Evolutionary conservation across 345 rosid genomes (phyloP).

Genomic region (Noccaea caerulescens): DNA sequence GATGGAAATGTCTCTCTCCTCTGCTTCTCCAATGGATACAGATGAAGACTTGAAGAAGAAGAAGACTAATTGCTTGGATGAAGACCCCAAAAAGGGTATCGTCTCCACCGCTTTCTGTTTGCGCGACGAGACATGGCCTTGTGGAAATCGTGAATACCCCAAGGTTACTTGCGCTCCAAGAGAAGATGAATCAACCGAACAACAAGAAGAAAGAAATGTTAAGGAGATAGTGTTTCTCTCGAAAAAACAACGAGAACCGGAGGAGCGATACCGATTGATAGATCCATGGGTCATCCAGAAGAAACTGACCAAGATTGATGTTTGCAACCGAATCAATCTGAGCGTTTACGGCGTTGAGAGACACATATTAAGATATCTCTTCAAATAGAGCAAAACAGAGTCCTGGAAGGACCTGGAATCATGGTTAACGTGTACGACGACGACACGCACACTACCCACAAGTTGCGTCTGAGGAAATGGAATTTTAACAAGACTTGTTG

Average conservation of each 20-base stretch:
- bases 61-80: neutral
- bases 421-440: neutral
- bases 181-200: too few relatives aligned
- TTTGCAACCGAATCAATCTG: neutral
- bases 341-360: neutral
- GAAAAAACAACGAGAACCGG: too few relatives aligned
- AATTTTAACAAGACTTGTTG: neutral
- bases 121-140: too few relatives aligned
- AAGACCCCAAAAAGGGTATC: neutral
- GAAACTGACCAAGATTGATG: neutral
- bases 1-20: neutral
- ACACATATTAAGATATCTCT: neutral
- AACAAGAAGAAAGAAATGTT: too few relatives aligned
- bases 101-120: too few relatives aligned
- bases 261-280: neutral
- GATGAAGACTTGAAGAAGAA: slow-evolving; percentile 5
- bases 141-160: too few relatives aligned
- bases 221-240: too few relatives aligned
- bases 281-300: slow-evolving; percentile 18
- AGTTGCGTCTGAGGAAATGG: neutral
- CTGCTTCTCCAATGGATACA: neutral
- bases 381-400: neutral
- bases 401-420: neutral
- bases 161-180: too few relatives aligned
- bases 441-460: neutral